A percentile compares a stretch with the other conserved stretches of the same genome.
Evolutionary conservation across 257 asterid genomes (phyloP).

Genomic region (Cinchona pubescens): DNA sequence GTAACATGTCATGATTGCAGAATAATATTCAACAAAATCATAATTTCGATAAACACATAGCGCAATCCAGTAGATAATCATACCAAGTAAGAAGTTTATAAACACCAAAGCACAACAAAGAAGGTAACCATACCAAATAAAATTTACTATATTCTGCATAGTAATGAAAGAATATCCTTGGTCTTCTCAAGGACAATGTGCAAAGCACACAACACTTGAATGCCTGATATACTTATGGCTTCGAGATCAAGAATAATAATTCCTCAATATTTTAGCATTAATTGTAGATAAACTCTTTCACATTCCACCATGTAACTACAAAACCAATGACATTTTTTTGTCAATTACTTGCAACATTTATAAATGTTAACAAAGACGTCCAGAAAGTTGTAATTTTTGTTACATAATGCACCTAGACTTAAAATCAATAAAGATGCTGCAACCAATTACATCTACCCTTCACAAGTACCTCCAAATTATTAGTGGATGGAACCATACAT

Average conservation of each 20-base stretch:
- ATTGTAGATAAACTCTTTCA: constrained; percentile 73
- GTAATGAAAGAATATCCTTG: constrained; percentile 84
- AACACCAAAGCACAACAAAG: background rate
- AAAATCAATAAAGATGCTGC: background rate
- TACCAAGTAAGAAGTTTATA: too few relatives aligned
- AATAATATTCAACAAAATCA: too few relatives aligned
- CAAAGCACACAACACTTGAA: constrained; percentile 94
- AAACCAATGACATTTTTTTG: constrained; percentile 26
- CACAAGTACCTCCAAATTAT: background rate
- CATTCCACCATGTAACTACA: constrained; percentile 96
- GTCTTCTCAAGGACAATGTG: constrained; percentile 99
- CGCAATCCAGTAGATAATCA: too few relatives aligned
- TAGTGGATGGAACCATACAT: background rate
- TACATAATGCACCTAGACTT: background rate
- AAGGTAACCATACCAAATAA: constrained; percentile 60
- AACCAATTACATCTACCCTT: background rate
- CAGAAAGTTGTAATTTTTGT: constrained; percentile 4
- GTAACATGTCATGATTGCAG: too few relatives aligned
- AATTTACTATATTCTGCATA: constrained; percentile 96
- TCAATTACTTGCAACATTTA: constrained; percentile 8
- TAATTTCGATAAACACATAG: too few relatives aligned
- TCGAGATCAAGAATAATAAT: constrained; percentile 95
- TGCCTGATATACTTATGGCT: constrained; percentile 95
- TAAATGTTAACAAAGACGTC: constrained; percentile 1
- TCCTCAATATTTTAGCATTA: constrained; percentile 68